A percentile compares a stretch with the other conserved stretches of the same genome.
These are phyloP conservation scores for Heliamphora exappendiculata DNA, from an alignment of 148 eudicot species.

Conservation along the genomic window DNA sequence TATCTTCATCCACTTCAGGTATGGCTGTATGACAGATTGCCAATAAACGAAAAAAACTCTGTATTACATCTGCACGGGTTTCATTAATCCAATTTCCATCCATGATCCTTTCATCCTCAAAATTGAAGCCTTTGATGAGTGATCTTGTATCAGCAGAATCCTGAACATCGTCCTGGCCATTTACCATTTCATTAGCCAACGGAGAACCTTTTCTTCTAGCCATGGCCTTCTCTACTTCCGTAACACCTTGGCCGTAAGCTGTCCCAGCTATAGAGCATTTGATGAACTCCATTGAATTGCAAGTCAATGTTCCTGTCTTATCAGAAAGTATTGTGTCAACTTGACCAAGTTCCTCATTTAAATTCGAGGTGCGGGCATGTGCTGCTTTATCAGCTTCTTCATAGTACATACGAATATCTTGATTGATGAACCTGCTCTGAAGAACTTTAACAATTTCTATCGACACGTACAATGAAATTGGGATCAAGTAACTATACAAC, in stretches of 20 bases:
- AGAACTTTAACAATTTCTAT: slow-evolving; percentile 90
- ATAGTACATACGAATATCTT: slow-evolving; percentile 74
- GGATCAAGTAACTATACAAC: slow-evolving; percentile 80
- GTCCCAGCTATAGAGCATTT: slow-evolving; percentile 87
- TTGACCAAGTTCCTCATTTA: slow-evolving; percentile 97
- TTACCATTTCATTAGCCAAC: slow-evolving; percentile 25
- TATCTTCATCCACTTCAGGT: slow-evolving; percentile 69
- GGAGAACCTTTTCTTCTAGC: slow-evolving; percentile 75
- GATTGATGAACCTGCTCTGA: slow-evolving; percentile 76
- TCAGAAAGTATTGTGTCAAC: slow-evolving; percentile 91
- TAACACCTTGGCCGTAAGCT: slow-evolving; percentile 80
- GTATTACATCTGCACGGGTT: slow-evolving; percentile 56
- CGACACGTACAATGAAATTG: slow-evolving; percentile 87
- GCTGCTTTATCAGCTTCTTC: slow-evolving; percentile 93
- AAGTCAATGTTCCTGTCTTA: slow-evolving; percentile 92
- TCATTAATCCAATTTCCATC: slow-evolving; percentile 80
- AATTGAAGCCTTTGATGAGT: slow-evolving; percentile 76
- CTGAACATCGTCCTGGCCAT: slow-evolving; percentile 20
- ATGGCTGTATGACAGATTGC: slow-evolving; percentile 88
- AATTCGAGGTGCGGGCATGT: slow-evolving; percentile 87
- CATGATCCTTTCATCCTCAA: slow-evolving; percentile 71
- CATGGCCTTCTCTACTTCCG: slow-evolving; percentile 93
- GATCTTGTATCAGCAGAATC: slow-evolving; percentile 19
- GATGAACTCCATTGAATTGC: slow-evolving; percentile 94
- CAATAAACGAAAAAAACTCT: slow-evolving; percentile 58